Base-by-base conservation (phyloP, 768 basidiomycete genomes). In the Mycena galopus region DNA sequence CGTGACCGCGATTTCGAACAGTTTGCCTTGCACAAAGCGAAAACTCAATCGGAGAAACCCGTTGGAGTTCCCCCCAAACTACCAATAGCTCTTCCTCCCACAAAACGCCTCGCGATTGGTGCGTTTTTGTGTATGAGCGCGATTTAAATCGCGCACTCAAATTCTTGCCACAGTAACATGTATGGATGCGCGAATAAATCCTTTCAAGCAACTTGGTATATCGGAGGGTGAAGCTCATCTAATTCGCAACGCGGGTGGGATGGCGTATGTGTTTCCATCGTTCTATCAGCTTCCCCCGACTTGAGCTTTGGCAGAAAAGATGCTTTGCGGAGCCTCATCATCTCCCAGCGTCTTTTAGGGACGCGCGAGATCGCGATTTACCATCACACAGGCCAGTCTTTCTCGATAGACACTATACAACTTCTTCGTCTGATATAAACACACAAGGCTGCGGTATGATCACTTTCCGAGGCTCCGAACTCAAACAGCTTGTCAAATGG, bases 111-210 rank as follows among this genome's bases (percentile, higher is more conserved):
- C 25, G 81, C 80, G 29, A 82, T 86, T 66, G 79, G 84, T 86
- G 58, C 67, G 80, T 75, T 19, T 39, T 42, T 17, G 12, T 56
- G n/a, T 27, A 23, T 57, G 60, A 56, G 44, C n/a, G n/a, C n/a
- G 23, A 29, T n/a, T 42, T 1, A 39, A 30, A 14, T 5, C n/a
- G 10, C 3, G 8, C 27, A 27, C 56, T 73, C 10, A 39, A 2
- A 30, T 29, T 44, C 57, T 9, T 23, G 56, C 44, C 47, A 23
- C 58, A 57, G 59, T 69, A n/a, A 70, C 67, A 51, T 55, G 56
- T 82, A 94, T 93, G 92, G 92, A 93, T 78, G 91, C 91, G 60
- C 89, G 92, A 63, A 83, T 93, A 73, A 89, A 93, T 76, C 89
- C 89, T 32, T 88, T 87, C 42, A 82, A 86, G 14, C 87, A 90